phyloP scores from a whole-genome alignment of 345 rosid genomes.

The Stellera chamaejasme region DNA sequence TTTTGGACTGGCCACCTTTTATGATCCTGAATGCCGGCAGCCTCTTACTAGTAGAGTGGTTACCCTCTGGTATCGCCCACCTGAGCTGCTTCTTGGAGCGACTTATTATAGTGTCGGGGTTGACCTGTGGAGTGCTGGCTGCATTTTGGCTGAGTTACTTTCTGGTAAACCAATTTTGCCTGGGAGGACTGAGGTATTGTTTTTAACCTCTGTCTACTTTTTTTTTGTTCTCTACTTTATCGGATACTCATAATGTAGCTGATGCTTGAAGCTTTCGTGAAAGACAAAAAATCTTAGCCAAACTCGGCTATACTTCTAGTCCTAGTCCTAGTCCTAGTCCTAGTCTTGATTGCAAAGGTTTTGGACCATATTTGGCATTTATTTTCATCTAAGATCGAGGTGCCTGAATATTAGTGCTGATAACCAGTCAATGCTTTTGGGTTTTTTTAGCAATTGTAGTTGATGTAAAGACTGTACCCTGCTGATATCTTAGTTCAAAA shows the following conservation, averaged over 20 bases:
- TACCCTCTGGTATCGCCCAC: constrained; percentile 96
- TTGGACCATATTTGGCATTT: no score
- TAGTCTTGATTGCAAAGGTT: neutral
- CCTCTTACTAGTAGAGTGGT: constrained; percentile 87
- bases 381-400: no score
- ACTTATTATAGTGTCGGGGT: constrained; percentile 60
- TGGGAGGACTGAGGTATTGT: constrained; percentile 77
- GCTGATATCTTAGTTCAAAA: neutral
- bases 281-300: neutral
- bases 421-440: no score
- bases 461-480: no score
- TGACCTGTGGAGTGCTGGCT: constrained; percentile 98
- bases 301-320: neutral
- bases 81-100: constrained; percentile 91
- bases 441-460: no score
- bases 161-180: constrained; percentile 87
- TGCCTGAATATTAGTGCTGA: no score
- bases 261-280: neutral
- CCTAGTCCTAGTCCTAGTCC: neutral
- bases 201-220: neutral
- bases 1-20: constrained; percentile 86
- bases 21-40: constrained; percentile 48
- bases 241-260: neutral
- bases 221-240: neutral
- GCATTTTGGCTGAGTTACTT: constrained; percentile 85